Evolutionary conservation across 1,284 basidiomycete genomes (phyloP).

Genomic region (Ceraceosorus guamensis): DNA sequence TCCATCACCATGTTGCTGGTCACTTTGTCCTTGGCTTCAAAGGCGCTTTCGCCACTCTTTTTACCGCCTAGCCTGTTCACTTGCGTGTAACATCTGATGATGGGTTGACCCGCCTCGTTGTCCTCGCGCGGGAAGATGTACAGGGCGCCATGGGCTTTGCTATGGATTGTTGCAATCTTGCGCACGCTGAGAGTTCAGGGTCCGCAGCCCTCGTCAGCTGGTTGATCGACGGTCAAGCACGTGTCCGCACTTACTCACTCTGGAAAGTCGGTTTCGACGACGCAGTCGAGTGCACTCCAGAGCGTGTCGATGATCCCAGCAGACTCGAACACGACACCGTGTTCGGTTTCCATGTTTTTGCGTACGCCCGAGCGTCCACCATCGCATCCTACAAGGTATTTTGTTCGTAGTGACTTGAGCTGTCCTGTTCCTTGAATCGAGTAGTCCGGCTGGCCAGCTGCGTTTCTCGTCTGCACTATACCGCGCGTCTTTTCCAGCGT

Average conservation of each 20-base stretch:
- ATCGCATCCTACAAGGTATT: slow-evolving; percentile 50
- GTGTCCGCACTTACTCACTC: too few species aligned
- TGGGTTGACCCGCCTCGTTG: slow-evolving; percentile 45
- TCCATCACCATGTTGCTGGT: slow-evolving; percentile 48
- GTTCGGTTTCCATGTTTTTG: slow-evolving; percentile 37
- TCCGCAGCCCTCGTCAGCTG: too few species aligned
- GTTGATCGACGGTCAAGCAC: too few species aligned
- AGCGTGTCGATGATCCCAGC: slow-evolving; percentile 43
- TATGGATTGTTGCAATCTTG: slow-evolving; percentile 45
- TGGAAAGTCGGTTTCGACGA: slow-evolving; percentile 43
- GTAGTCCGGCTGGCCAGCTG: slow-evolving; percentile 31
- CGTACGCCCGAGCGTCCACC: slow-evolving; percentile 48
- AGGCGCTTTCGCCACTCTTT: slow-evolving; percentile 33
- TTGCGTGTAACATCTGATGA: slow-evolving; percentile 48
- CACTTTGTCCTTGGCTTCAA: slow-evolving; percentile 41
- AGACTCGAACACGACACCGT: slow-evolving; percentile 26
- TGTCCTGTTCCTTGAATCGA: slow-evolving; percentile 38
- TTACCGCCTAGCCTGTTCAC: slow-evolving; percentile 40
- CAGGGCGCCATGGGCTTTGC: slow-evolving; percentile 41
- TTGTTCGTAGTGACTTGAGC: slow-evolving; percentile 43
- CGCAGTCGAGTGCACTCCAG: slow-evolving; percentile 43
- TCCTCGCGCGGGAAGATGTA: slow-evolving; percentile 49
- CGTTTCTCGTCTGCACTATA: slow-evolving; percentile 27
- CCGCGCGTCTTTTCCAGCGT: slow-evolving; percentile 40
- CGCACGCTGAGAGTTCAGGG: too few species aligned